Conservation (phyloP, 2,329 filamentous ascomycete species). For the Aspergillus ibericus region DNA sequence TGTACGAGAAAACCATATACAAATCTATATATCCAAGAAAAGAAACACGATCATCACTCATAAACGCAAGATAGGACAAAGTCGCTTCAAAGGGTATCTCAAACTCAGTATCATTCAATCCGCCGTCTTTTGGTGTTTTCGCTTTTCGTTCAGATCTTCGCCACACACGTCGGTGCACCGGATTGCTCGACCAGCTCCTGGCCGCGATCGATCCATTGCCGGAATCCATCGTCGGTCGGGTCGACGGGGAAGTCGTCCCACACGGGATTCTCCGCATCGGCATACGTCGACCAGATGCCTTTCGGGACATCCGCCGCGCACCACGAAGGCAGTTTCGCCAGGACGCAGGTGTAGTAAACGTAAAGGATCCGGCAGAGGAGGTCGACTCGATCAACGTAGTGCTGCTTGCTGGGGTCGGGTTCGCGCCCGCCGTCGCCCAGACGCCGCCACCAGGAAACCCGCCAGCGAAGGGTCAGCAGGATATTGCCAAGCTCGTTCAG, state of each 20-base stretch:
- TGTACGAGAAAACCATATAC: neutral
- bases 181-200: slow-evolving; percentile 42
- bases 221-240: slow-evolving; percentile 41
- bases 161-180: slow-evolving; percentile 35
- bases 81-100: slow-evolving; percentile 38
- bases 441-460: slow-evolving; percentile 47
- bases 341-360: slow-evolving; percentile 48
- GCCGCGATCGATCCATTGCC: slow-evolving; percentile 43
- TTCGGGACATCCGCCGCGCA: slow-evolving; percentile 37
- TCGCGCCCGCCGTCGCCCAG: slow-evolving; percentile 41
- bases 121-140: slow-evolving; percentile 12
- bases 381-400: slow-evolving; percentile 43
- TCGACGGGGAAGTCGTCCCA: slow-evolving; percentile 47
- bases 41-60: slow-evolving; percentile 13
- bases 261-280: slow-evolving; percentile 40
- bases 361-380: slow-evolving; percentile 47
- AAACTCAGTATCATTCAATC: slow-evolving; percentile 32
- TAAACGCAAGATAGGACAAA: slow-evolving; percentile 14
- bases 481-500: slow-evolving; percentile 42
- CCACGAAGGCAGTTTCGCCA: slow-evolving; percentile 45
- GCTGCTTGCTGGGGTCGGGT: slow-evolving; percentile 39
- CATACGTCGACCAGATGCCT: slow-evolving; percentile 44
- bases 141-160: slow-evolving; percentile 22
- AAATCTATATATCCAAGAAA: neutral
- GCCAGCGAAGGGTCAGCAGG: slow-evolving; percentile 46